phyloP scores from a whole-genome alignment of 306 rosid genomes.

The Ziziphus jujuba region DNA sequence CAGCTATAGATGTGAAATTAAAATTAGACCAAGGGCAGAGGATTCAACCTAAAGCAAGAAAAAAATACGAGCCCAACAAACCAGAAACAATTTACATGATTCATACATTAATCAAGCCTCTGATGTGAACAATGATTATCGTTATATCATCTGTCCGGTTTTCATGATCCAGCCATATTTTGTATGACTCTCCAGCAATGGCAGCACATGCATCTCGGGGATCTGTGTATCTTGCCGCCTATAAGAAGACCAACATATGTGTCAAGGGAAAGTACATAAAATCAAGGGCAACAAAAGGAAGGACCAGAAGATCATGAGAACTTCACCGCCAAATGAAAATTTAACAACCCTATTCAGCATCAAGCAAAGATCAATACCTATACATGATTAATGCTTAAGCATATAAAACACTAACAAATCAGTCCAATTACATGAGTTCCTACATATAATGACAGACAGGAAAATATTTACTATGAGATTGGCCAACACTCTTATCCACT shows the following conservation, averaged over 20 bases:
- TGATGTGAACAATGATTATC: constrained; percentile 83
- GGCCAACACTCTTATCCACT: background rate
- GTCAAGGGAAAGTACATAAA: constrained; percentile 21
- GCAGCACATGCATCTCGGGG: constrained; percentile 99
- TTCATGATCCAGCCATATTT: constrained; percentile 85
- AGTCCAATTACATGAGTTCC: no score
- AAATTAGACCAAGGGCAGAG: constrained; percentile 10
- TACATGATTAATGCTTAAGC: no score
- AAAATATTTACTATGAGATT: background rate
- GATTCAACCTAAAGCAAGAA: constrained; percentile 11
- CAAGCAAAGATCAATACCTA: background rate
- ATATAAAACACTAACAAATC: background rate
- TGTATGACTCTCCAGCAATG: constrained; percentile 95
- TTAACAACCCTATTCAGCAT: background rate
- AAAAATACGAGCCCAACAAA: background rate
- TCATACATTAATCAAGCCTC: constrained; percentile 79
- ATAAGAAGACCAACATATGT: constrained; percentile 28
- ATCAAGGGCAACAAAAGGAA: constrained; percentile 4
- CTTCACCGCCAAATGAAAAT: background rate
- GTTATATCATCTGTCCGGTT: constrained; percentile 96
- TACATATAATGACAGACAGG: background rate
- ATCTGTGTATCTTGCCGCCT: constrained; percentile 87
- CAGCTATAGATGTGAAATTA: background rate
- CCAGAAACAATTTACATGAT: constrained; percentile 25
- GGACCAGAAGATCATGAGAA: background rate